Evolutionary conservation across 148 eudicot species (phyloP).

Genomic region (Tetragonia tetragonoides): DNA sequence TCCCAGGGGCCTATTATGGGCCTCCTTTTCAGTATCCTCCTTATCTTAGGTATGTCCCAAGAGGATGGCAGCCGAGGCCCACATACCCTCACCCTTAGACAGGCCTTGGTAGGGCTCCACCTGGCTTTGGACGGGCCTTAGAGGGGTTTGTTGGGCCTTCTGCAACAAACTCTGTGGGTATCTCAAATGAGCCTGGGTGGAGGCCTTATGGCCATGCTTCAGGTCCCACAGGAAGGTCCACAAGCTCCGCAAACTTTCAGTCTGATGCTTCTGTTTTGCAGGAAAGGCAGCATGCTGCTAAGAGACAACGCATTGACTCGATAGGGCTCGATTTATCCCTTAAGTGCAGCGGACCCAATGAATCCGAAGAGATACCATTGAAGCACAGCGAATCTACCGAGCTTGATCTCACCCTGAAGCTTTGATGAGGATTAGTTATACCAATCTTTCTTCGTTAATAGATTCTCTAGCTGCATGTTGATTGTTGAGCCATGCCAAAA

Average conservation of each 20-base stretch:
- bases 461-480: neutral
- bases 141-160: neutral
- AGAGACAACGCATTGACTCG: slow-evolving; percentile 12
- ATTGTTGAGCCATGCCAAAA: neutral
- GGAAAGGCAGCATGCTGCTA: slow-evolving; percentile 11
- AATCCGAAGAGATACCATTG: neutral
- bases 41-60: slow-evolving; percentile 9
- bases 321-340: slow-evolving; percentile 7
- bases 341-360: neutral
- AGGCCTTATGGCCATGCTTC: neutral
- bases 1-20: slow-evolving; percentile 11
- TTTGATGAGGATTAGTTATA: slow-evolving; percentile 14
- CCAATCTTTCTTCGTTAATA: neutral
- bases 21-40: slow-evolving; percentile 8
- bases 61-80: slow-evolving; percentile 15
- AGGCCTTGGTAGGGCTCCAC: neutral
- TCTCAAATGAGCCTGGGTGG: slow-evolving; percentile 7
- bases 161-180: neutral
- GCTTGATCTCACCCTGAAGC: slow-evolving; percentile 33
- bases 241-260: slow-evolving; percentile 6
- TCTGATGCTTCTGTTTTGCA: slow-evolving; percentile 3
- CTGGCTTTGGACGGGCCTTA: neutral
- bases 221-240: slow-evolving; percentile 3
- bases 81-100: neutral
- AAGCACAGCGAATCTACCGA: slow-evolving; percentile 4